phyloP scores from a whole-genome alignment of 768 basidiomycete genomes.

The Hericium erinaceus region DNA sequence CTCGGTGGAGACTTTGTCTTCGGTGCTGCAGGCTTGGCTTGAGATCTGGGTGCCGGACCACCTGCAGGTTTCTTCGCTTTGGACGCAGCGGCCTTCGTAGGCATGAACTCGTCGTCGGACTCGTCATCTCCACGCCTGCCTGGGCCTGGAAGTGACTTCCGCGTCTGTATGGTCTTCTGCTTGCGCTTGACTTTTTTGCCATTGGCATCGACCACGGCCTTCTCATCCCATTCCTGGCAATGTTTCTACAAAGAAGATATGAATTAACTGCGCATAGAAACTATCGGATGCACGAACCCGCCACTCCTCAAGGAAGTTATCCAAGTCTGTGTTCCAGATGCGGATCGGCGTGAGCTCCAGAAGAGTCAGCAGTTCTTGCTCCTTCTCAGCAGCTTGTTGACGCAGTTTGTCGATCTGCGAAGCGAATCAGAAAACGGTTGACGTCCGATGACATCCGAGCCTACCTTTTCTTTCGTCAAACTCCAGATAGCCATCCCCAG shows the following conservation, averaged over 20 bases:
- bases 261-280: neutral
- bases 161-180: constrained; percentile 44
- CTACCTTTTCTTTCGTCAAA: constrained; percentile 86
- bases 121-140: constrained; percentile 29
- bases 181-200: constrained; percentile 49
- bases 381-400: constrained; percentile 74
- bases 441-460: neutral
- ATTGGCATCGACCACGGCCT: constrained; percentile 35
- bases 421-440: neutral
- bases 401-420: constrained; percentile 74
- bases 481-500: constrained; percentile 94
- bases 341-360: constrained; percentile 72
- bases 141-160: constrained; percentile 37
- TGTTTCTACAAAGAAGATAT: constrained; percentile 22
- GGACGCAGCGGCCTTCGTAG: constrained; percentile 32
- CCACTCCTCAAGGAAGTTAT: constrained; percentile 78
- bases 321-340: constrained; percentile 87
- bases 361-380: constrained; percentile 66
- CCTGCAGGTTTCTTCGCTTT: constrained; percentile 23
- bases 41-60: constrained; percentile 14
- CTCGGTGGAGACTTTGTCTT: constrained; percentile 34
- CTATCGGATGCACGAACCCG: constrained; percentile 41
- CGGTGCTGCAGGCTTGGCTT: constrained; percentile 36
- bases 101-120: constrained; percentile 44
- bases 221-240: constrained; percentile 34